Base-by-base conservation (phyloP, 768 basidiomycete genomes). In the Fibroporia radiculosa region DNA sequence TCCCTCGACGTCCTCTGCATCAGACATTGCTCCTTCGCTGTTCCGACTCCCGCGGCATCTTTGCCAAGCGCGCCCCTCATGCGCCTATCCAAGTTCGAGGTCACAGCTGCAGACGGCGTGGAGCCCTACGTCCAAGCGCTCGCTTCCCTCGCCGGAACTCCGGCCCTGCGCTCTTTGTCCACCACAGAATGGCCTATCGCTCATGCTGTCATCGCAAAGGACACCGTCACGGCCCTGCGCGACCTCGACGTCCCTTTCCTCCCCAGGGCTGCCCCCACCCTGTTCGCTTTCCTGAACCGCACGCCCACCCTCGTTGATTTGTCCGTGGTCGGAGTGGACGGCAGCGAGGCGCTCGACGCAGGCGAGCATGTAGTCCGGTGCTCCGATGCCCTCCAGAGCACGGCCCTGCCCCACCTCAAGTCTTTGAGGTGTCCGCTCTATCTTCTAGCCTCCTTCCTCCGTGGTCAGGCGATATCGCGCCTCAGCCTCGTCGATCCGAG, bases 121-220 rank as follows among this genome's bases (percentile, higher is more conserved):
- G 24, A 13, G 13, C 35, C 44, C 12, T 45, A 38, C 20, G 44
- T 45, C 8, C 25, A 34, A 5, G 36, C 44, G 13, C 36, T 45
- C 3, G 36, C 44, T 6, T 20, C 24, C 12, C 35, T 45, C 13
- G 35, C 23, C n/a, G 16, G 6, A 13, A 36, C 18, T 16, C 34
- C 35, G 14, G 3, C 26, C 7, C 8, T 45, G 6, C 44, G 36
- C 6, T 38, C 44, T 3, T 24, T 45, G 36, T 19, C 19, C n/a
- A 36, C 36, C 13, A 45, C 44, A 13, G 36, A 38, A 20, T 28
- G 36, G 44, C n/a, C 6, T 19, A 6, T 45, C n/a, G 44, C 44
- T 20, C 44, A 26, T 8, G 44, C 24, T 10, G 22, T 45, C 44
- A 27, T 45, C 35, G 22, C 20, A 27, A 11, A 6, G 12, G 13